Conservation (phyloP, 805 yeast genomes). For the Spathaspora girioi region DNA sequence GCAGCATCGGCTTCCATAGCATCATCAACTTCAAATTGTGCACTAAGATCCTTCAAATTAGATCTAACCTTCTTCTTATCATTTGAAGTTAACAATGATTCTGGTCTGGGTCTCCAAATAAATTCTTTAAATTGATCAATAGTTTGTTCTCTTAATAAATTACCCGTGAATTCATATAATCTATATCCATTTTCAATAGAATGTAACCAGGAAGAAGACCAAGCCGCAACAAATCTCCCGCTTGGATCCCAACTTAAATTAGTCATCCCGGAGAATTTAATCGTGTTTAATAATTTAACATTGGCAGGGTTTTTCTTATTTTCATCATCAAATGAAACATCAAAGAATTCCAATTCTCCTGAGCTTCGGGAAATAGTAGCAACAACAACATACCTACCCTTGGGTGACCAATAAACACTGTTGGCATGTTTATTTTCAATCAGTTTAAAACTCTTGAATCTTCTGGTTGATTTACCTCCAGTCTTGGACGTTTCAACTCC, state of each 20-base stretch:
- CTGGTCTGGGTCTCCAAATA: constrained; percentile 97
- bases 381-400: constrained; percentile 76
- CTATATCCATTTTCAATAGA: constrained; percentile 88
- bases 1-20: constrained; percentile 95
- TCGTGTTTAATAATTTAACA: constrained; percentile 58
- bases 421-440: constrained; percentile 64
- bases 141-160: constrained; percentile 66
- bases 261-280: constrained; percentile 73
- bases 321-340: constrained; percentile 78
- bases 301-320: constrained; percentile 49
- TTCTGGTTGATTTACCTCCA: constrained; percentile 42
- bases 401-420: constrained; percentile 84
- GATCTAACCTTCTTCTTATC: constrained; percentile 88
- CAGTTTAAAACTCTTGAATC: constrained; percentile 58
- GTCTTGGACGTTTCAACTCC: constrained; percentile 64
- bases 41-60: constrained; percentile 83
- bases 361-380: constrained; percentile 45
- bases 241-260: constrained; percentile 93
- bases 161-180: constrained; percentile 82
- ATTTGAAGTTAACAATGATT: constrained; percentile 64
- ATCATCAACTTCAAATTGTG: constrained; percentile 91
- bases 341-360: constrained; percentile 82
- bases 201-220: constrained; percentile 85
- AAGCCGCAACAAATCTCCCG: constrained; percentile 83
- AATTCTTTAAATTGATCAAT: constrained; percentile 84